Base-by-base conservation (phyloP, 2,329 filamentous ascomycete genomes). In the Colletotrichum destructivum region DNA sequence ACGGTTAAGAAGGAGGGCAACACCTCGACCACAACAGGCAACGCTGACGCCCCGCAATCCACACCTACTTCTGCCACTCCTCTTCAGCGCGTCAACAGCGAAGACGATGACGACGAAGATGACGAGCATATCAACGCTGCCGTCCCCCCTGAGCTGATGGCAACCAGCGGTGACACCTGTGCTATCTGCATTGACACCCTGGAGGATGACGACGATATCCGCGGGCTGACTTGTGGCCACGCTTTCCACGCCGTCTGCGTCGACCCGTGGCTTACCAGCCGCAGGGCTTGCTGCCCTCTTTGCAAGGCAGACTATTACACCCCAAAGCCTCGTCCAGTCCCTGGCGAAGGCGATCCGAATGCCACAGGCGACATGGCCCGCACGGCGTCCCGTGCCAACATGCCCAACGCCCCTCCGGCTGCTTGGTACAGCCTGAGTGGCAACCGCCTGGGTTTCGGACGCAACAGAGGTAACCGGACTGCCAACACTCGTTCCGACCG, bases 241-340 rank as follows among this genome's bases (percentile, higher is more conserved):
- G 95, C 96, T 65, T 99, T 98, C 89, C 96, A 99, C 81, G 95
- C 95, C 62, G 94, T 93, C 49, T 99, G 96, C 79, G 90, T 99
- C 60, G 96, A 99, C 77, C 96, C 96, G 13, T 99, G 96, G 96
- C 85, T 99, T 74, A 99, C 96, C 12, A 95, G 93, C 79, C 91
- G 96, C 74, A 92, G 96, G 75, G 96, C 96, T 35, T 98, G 96
- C 85, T 99, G 96, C 81, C 96, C 96, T 7, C 91, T 99, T 8
- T 99, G 96, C 87, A 99, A 99, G 84, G 94, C 96, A 51, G 96
- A 99, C 79, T 99, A 98, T 82, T 98, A 97, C 81, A 92, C 94
- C 3, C 96, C 96, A 0, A 98, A 98, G 83, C 94, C 95, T 62
- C 93, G 94, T 18, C 87, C 93, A 3, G 79, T 81, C 12, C 81